Evolutionary conservation across 1,284 basidiomycete genomes (phyloP).

Genomic region (Ganoderma lucidum): DNA sequence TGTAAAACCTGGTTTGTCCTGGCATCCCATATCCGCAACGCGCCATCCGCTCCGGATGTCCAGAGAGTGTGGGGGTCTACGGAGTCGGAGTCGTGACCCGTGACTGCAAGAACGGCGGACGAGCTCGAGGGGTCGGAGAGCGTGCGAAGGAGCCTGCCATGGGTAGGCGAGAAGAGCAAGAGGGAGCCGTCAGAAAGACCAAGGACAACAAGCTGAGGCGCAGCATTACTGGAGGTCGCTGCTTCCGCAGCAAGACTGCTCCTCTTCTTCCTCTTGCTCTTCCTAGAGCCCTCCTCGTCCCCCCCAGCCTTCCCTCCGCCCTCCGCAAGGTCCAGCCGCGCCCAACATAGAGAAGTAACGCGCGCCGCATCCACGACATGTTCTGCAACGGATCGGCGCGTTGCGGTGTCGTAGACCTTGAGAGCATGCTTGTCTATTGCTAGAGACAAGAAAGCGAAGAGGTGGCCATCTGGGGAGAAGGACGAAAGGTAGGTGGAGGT

Average conservation of each 20-base stretch:
- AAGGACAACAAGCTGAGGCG: constrained; percentile 55
- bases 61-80: constrained; percentile 49
- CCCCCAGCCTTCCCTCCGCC: constrained; percentile 33
- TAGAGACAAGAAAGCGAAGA: constrained; percentile 73
- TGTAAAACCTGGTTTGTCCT: constrained; percentile 53
- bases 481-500: constrained; percentile 57
- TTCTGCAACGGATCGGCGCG: constrained; percentile 64
- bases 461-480: constrained; percentile 66
- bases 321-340: constrained; percentile 44
- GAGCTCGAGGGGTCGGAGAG: constrained; percentile 63
- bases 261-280: constrained; percentile 52
- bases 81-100: constrained; percentile 40
- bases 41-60: constrained; percentile 65
- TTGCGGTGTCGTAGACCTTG: constrained; percentile 68
- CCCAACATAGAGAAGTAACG: constrained; percentile 65
- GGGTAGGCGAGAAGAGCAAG: constrained; percentile 63
- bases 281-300: constrained; percentile 31
- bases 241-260: constrained; percentile 44
- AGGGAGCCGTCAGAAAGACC: constrained; percentile 67
- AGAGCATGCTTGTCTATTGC: constrained; percentile 80
- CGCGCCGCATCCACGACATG: constrained; percentile 64
- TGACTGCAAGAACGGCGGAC: constrained; percentile 58
- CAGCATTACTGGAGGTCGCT: constrained; percentile 20
- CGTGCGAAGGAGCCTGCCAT: constrained; percentile 61
- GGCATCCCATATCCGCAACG: constrained; percentile 65